Evolutionary conservation across 106 monocot genomes (phyloP), one percentile per base, ranked within the genome.

Genomic region (Gastrodia elata): DNA sequence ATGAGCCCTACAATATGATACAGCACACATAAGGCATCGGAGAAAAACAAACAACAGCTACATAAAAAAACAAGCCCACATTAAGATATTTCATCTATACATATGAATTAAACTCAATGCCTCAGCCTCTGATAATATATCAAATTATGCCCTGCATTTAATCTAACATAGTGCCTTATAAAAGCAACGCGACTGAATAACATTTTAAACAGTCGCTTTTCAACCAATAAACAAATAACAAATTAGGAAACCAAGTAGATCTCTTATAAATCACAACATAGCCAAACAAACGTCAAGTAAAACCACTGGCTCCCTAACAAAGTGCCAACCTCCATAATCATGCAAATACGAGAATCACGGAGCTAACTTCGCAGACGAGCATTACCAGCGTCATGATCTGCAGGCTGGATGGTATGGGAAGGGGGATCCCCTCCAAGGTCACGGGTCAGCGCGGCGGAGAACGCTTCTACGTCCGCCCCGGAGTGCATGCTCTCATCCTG

Each of bases 401-500:
- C n/a, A 2, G 76, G 80, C 67, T 68, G 80, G n/a, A 73, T 35
- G 16, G 72, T 28, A 22, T 80, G 41, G 26, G 68, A 49, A 32
- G 79, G 24, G 36, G 67, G 67, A 35, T 87, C 83, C 25, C 84
- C 87, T 16, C 84, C 87, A 30, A 94, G 84, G 55, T 94, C 94
- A 14, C 87, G 79, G 28, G 91, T 91, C 15, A 94, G 75, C 0
- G 88, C 89, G 5, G 87, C 91, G 20, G 94, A 89, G 72, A 94
- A 83, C 11, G 91, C 94, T 69, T 94, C 94, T 56, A 94, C 91
- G 67, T 86, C 91, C 35, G 88, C 89, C 13, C 94, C 91, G 10
- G 91, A 89, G 34, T 94, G 94, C 89, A 91, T 83, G 48, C 77
- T 89, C 75, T 94, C 94, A 55, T 89, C 94, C 94, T 94, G 82